Base-by-base conservation (phyloP, 257 asterid species). In the Nicotiana undulata region DNA sequence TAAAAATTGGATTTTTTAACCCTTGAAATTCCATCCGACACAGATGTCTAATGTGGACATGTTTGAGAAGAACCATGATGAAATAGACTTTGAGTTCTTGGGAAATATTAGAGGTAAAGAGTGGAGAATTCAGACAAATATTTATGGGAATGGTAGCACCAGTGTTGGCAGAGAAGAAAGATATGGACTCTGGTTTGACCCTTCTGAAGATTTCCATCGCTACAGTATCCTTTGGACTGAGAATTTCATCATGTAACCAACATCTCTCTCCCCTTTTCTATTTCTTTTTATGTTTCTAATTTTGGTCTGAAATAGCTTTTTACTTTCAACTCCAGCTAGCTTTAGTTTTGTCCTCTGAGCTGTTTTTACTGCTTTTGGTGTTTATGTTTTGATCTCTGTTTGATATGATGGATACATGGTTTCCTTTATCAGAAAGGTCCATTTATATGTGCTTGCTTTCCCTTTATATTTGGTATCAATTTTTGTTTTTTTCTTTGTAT, bases 141-240 rank as follows among this genome's bases (percentile, higher is more conserved):
- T 94, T 64, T 94, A 94, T 84, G 98, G 97, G 75, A 94, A 94
- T 86, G 98, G 97, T 40, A 94, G 98, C 90, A 92, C 95, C 16
- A 85, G 49, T 70, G 20, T 79, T 46, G 98, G 98, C 51, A 89
- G 98, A 80, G 98, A 94, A 85, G 98, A 94, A 82, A 85, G 97
- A 91, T 92, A 90, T 49, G 95, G 93, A 70, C 93, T 94, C 13
- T 92, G 97, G 97, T 94, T 94, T 77, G 97, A 94, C 77, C 98
- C 98, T 6, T 84, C 98, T 2, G 97, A 92, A 55, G 95, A 89
- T 88, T 94, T 89, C 84, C 98, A 94, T 79, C 92, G 88, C 46
- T 92, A 91, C 86, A 85, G 93, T 82, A 83, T 94, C 49, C 89
- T 89, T 31, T 94, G 97, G 98, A 91, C 93, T 74, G 83, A 90